Evolutionary conservation across 2,329 filamentous ascomycete species (phyloP), one percentile per base, ranked within the genome.

Genomic region (Fusarium acutatum): DNA sequence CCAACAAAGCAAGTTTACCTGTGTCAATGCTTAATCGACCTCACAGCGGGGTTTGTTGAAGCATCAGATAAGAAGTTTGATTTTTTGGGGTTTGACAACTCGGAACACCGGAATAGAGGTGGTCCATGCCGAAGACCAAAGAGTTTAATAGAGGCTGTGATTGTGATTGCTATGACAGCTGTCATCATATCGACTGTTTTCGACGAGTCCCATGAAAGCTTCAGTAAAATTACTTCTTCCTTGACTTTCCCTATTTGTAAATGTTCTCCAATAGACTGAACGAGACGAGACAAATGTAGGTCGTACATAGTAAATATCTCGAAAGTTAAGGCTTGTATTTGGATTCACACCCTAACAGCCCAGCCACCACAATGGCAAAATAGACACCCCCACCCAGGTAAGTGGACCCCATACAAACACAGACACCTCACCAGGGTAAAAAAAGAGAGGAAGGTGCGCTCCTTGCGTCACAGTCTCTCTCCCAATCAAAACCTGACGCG

Each of bases 401-500:
- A 10, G 41, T 30, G 34, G 34, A 30, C 43, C 52, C 34, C 49
- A 24, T 30, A 44, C 38, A 35, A 54, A 49, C 15, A 41, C 26
- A 57, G 28, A 35, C 35, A 57, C 52, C 44, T 47, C 26, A 30
- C 26, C 65, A 64, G 67, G 59, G 53, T 46, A 60, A 20, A 60
- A 60, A 40, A 32, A 54, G 46, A 54, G 18, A 67, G 60, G n/a
- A 56, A 60, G 38, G 41, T 67, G 41, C 54, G 58, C 72, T 64
- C 71, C 70, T 77, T 79, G 78, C 78, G 73, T 77, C 75, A 77
- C 74, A 75, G 71, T 73, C 77, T 78, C 57, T 62, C 68, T 47
- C 74, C 81, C 78, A 82, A 82, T 82, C 75, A 81, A 61, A 68
- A 54, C 61, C 71, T 65, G 69, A 75, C 72, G 77, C 75, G 73